Evolutionary conservation across 257 asterid species (phyloP).

Genomic region (Schizonepeta tenuifolia): DNA sequence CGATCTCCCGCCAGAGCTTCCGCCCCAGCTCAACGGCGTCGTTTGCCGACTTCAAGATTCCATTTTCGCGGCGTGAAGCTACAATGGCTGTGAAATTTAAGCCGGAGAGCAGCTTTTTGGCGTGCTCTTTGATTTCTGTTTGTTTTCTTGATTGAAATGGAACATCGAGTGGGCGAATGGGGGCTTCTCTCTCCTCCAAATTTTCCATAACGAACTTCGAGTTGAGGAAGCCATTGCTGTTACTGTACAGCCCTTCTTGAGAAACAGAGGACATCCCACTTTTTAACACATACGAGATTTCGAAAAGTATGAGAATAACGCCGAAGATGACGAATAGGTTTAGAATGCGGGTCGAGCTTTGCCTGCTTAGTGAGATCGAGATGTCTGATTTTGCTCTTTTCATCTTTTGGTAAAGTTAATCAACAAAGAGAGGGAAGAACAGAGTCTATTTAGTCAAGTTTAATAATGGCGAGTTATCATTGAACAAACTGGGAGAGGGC

Average conservation of each 20-base stretch:
- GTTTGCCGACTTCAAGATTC: constrained; percentile 52
- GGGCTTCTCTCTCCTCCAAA: constrained; percentile 52
- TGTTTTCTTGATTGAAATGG: constrained; percentile 38
- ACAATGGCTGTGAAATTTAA: constrained; percentile 49
- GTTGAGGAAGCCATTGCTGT: constrained; percentile 47
- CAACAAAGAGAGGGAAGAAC: neutral
- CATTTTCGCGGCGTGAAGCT: constrained; percentile 37
- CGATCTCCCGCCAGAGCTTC: constrained; percentile 69
- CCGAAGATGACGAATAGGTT: constrained; percentile 50
- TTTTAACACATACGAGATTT: constrained; percentile 68
- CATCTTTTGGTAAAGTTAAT: no score
- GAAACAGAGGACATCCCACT: constrained; percentile 47
- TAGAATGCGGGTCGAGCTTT: constrained; percentile 52
- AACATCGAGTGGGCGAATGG: constrained; percentile 51
- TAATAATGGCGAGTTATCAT: constrained; percentile 26
- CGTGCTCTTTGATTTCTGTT: constrained; percentile 41
- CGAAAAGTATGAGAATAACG: constrained; percentile 53
- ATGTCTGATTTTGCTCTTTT: constrained; percentile 54
- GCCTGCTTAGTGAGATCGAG: constrained; percentile 54
- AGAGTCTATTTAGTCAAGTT: neutral
- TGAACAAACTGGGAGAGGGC: neutral
- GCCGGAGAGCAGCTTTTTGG: constrained; percentile 40
- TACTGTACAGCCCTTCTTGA: constrained; percentile 37
- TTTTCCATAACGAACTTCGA: constrained; percentile 52
- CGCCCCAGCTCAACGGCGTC: constrained; percentile 71